A percentile compares a stretch with the other conserved stretches of the same genome.
phyloP scores from a whole-genome alignment of 2,329 filamentous ascomycete genomes.

The Gnomoniopsis sp. region DNA sequence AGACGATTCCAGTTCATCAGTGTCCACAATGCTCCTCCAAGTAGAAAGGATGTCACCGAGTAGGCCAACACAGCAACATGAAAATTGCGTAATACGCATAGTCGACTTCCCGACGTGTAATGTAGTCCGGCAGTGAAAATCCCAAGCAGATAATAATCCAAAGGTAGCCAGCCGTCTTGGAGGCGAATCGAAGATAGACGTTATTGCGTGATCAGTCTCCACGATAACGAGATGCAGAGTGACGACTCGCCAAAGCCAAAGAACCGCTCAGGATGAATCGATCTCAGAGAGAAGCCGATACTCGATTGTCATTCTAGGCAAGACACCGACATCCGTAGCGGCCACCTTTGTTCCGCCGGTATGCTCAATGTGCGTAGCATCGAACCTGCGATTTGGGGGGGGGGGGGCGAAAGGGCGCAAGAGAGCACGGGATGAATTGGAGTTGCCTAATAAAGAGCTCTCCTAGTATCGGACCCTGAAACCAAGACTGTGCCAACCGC shows the following conservation, averaged over 20 bases:
- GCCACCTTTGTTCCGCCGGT: not conserved
- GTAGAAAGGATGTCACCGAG: too few species aligned
- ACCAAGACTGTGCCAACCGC: not conserved
- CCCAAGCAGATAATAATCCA: not conserved
- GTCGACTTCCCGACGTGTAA: not conserved
- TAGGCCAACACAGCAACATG: too few species aligned
- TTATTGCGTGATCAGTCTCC: slow-evolving; percentile 16
- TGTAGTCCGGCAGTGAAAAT: not conserved
- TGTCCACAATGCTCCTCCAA: too few species aligned
- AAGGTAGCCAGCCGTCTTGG: not conserved
- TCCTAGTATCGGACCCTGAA: not conserved
- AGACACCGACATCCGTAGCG: not conserved
- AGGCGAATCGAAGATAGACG: not conserved
- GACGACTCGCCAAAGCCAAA: not conserved
- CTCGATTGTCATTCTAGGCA: not conserved
- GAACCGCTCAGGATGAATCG: not conserved
- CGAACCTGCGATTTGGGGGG: not conserved
- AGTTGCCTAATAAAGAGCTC: not conserved
- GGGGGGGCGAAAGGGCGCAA: not conserved
- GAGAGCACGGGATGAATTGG: too few species aligned
- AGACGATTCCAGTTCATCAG: too few species aligned
- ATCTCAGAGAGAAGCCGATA: too few species aligned
- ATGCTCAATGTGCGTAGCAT: not conserved
- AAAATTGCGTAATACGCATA: too few species aligned
- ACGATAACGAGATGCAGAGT: slow-evolving; percentile 16